These are phyloP conservation scores for Flaveria floridana DNA, from an alignment of 140 eudicot genomes.

Conservation along the genomic window DNA sequence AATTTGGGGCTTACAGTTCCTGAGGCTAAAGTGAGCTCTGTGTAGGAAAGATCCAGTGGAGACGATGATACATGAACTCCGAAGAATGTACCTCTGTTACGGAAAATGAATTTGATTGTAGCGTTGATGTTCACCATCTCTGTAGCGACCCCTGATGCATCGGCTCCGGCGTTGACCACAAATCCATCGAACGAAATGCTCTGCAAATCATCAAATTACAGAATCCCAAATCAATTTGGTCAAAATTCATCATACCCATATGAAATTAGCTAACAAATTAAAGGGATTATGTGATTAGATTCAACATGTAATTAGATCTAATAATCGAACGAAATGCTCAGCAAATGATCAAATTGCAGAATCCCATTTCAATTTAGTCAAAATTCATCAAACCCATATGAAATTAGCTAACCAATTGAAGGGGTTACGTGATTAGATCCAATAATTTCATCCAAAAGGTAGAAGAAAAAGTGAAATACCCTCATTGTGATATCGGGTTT, in stretches of 20 bases:
- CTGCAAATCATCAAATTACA: slow-evolving; percentile 34
- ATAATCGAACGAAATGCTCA: no score
- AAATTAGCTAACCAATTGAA: no score
- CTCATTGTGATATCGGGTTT: slow-evolving; percentile 37
- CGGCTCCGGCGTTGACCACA: slow-evolving; percentile 57
- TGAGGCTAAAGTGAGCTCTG: slow-evolving; percentile 47
- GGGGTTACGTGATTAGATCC: no score
- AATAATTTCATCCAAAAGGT: not conserved
- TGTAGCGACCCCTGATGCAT: slow-evolving; percentile 61
- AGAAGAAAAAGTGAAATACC: not conserved
- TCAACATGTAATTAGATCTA: no score
- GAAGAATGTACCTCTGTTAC: slow-evolving; percentile 67
- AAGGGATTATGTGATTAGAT: not conserved
- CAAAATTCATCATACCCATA: no score
- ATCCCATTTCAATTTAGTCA: no score
- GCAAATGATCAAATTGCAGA: no score
- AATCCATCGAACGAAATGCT: slow-evolving; percentile 60
- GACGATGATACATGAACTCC: slow-evolving; percentile 75
- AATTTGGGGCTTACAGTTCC: slow-evolving; percentile 49
- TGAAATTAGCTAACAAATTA: not conserved
- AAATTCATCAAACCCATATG: no score
- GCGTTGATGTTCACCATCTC: slow-evolving; percentile 61
- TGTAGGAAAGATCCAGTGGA: slow-evolving; percentile 49
- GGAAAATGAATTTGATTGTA: slow-evolving; percentile 47
- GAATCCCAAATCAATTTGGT: no score